Base-by-base conservation (phyloP, 208 protist species). In the Vickermania ingenoplastis region DNA sequence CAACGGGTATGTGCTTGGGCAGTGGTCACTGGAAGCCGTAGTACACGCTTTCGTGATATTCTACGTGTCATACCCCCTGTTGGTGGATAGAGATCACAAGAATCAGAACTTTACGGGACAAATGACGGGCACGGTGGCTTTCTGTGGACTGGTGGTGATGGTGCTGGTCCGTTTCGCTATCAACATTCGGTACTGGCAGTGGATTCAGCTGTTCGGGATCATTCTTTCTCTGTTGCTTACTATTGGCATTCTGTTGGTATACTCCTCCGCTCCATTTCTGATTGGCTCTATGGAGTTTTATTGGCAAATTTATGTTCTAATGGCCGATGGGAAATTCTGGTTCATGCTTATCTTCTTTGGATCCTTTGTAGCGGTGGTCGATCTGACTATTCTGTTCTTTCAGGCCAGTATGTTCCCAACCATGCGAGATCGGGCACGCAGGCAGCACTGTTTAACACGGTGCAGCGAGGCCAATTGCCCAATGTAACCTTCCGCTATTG, bases 141-240 rank as follows among this genome's bases (percentile, higher is more conserved):
- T 92, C 61, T 83, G 73, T 51, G 71, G 77, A n/a, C 61, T 96
- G 52, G 61, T 89, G 7, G 70, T 78, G 31, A 62, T 92, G 4
- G 77, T 91, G 14, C 73, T 94, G 21, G 53, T 61, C 5, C 83
- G 86, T 41, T 86, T 91, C 24, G 61, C 59, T 2, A 53, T 94
- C 11, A 36, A 79, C 22, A 79, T 94, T 17, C 72, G 77, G 41
- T 91, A 86, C 69, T 93, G 86, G 86, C 79, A 83, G 57, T 79
- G 67, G 67, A 51, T 96, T 23, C 79, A 89, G 50, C 49, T 71
- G 17, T 5, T 84, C 7, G 86, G 86, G 7, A 63, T 92, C 13
- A 50, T 22, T 2, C n/a, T 89, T 17, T 90, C 81, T 3, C n/a
- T 76, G 2, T 1, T 86, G 1, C 28, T 86, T 31, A 71, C 78